phyloP scores from a whole-genome alignment of 1,139 yeast species.

The Blastobotrys capitulatus region DNA sequence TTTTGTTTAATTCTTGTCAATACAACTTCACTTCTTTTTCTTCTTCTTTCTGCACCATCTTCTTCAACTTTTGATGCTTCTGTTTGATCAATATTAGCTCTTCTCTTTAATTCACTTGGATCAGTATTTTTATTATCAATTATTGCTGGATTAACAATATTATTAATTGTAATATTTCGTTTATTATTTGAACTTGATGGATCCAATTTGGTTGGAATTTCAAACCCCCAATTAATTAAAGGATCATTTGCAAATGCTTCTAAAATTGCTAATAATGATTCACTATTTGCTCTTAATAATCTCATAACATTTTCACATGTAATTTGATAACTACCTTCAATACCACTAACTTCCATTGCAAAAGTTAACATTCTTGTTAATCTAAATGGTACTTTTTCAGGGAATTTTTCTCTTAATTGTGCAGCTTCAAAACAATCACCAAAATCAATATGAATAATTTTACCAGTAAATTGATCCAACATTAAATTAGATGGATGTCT shows the following conservation, averaged over 20 bases:
- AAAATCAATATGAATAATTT: slow-evolving; percentile 94
- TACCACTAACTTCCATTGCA: slow-evolving; percentile 99
- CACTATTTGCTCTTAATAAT: slow-evolving; percentile 86
- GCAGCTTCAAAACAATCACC: slow-evolving; percentile 99
- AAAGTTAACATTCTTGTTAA: slow-evolving; percentile 94
- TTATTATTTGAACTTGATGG: background rate
- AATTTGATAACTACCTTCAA: slow-evolving; percentile 94
- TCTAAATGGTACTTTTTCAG: slow-evolving; percentile 97
- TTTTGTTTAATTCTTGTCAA: slow-evolving; percentile 87
- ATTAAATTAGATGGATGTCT: slow-evolving; percentile 96
- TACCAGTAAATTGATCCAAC: slow-evolving; percentile 92
- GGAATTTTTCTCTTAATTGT: slow-evolving; percentile 89
- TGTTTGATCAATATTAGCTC: slow-evolving; percentile 69
- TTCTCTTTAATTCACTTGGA: slow-evolving; percentile 61
- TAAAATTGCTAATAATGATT: slow-evolving; percentile 93
- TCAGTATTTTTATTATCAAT: slow-evolving; percentile 21
- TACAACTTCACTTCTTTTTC: slow-evolving; percentile 89
- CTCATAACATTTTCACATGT: slow-evolving; percentile 98
- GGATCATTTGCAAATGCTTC: slow-evolving; percentile 99
- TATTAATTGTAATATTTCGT: background rate
- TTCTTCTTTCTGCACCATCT: slow-evolving; percentile 65
- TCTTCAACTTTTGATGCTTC: slow-evolving; percentile 63
- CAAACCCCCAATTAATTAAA: slow-evolving; percentile 97
- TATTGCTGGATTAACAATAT: background rate
- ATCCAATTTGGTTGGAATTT: slow-evolving; percentile 62